Conservation (phyloP, 2,329 filamentous ascomycete species). For the Herpotrichia juniperi region DNA sequence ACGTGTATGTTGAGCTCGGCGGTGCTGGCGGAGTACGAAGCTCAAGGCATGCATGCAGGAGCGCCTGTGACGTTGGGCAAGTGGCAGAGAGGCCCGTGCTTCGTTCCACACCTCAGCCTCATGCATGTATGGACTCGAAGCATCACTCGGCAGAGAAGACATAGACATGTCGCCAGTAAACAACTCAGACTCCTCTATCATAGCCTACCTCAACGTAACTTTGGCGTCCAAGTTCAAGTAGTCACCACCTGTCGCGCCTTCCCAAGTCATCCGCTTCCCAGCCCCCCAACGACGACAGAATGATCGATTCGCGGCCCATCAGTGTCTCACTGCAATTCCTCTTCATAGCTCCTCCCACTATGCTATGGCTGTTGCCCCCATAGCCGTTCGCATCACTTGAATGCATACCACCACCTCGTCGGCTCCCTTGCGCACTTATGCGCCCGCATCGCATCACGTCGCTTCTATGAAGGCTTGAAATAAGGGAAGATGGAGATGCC, state of each 20-base stretch:
- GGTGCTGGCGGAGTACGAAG: background rate
- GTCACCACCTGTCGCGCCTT: background rate
- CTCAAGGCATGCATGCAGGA: slow-evolving; percentile 1
- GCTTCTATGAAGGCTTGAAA: slow-evolving; percentile 16
- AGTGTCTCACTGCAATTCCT: background rate
- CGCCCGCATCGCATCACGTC: background rate
- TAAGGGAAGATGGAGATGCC: slow-evolving; percentile 8
- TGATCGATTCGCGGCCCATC: background rate
- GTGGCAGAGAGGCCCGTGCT: background rate
- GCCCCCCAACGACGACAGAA: background rate
- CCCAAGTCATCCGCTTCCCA: background rate
- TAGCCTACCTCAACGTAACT: background rate
- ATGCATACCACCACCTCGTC: background rate
- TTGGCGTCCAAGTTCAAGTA: background rate
- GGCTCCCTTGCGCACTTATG: background rate
- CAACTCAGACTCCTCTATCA: background rate
- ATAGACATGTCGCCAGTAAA: too few species aligned
- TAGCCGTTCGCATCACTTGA: background rate
- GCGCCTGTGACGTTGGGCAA: slow-evolving; percentile 1
- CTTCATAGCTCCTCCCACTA: background rate
- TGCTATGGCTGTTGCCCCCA: background rate
- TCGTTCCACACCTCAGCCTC: background rate
- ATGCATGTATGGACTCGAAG: background rate
- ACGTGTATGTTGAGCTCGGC: too few species aligned
- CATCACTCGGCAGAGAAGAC: too few species aligned